Conservation (phyloP, 768 basidiomycete species). For the Boletus sensibilis region DNA sequence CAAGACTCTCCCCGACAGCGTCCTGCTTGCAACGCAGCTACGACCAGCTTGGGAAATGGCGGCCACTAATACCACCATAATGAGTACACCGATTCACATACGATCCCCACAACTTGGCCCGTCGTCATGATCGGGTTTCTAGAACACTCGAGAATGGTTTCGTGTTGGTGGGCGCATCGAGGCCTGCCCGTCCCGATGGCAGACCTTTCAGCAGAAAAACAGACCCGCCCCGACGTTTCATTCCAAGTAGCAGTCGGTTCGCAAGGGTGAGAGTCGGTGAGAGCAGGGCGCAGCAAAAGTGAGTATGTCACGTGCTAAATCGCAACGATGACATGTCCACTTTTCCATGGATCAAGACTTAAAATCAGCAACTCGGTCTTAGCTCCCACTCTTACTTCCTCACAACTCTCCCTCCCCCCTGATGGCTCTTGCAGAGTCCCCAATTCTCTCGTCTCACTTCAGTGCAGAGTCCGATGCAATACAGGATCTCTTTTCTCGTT, state of each 20-base stretch:
- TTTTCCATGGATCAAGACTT: background rate
- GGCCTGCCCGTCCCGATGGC: background rate
- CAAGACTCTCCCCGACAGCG: background rate
- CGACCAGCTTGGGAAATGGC: background rate
- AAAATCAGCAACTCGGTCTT: conserved; percentile 2
- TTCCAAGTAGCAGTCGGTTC: background rate
- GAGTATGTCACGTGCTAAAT: conserved; percentile 6
- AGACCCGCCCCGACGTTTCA: background rate
- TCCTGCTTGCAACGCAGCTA: background rate
- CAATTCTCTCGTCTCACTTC: conserved; percentile 27
- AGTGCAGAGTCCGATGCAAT: conserved; percentile 51
- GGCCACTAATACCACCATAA: background rate
- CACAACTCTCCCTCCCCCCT: background rate
- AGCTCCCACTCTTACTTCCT: background rate
- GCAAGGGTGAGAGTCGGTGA: background rate
- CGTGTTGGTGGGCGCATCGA: background rate
- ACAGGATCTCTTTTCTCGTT: conserved; percentile 63
- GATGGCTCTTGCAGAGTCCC: conserved; percentile 34
- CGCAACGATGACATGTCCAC: background rate
- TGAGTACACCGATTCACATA: background rate
- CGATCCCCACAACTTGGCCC: too few species aligned
- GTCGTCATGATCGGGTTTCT: background rate
- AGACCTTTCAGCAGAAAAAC: background rate
- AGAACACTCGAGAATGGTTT: background rate
- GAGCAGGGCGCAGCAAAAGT: background rate